Base-by-base conservation (phyloP, 2,329 filamentous ascomycete species). In the Epichloe amarillans region DNA sequence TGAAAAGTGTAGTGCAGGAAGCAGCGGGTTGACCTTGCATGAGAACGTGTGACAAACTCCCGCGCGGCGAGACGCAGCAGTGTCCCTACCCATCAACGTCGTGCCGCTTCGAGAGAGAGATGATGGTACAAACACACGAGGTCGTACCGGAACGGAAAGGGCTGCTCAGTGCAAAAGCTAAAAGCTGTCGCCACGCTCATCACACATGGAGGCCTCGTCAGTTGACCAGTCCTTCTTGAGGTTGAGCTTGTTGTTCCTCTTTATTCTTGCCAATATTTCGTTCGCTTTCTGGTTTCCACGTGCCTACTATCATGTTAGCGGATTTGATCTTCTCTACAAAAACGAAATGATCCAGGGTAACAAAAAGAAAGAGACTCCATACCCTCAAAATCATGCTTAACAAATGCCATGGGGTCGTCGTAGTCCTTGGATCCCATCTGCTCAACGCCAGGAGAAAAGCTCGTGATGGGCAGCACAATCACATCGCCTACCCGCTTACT, bases 321-420 rank as follows among this genome's bases (percentile, higher is more conserved):
- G n/a, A 17, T 39, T 30, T 30, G 30, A 30, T 30, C 8, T 30
- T 30, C 10, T 30, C 8, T 38, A 64, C 57, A 40, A 21, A 51
- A 35, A 35, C 37, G 15, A 19, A 40, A 4, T 23, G 5, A 8
- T 3, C 17, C 5, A 11, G 4, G 6, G 19, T 2, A 3, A 21
- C 4, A 42, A 30, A 36, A 44, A 51, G 11, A 51, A 47, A 21
- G 40, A 30, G n/a, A 14, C 11, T 17, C 26, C 76, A 58, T 72
- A 94, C 91, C 93, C 73, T 95, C 88, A 66, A 98, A 98, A 50
- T 89, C 83, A 70, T 98, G 93, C 70, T 93, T 90, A 54, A 98
- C 93, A 73, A 95, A 97, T 2, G 93, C 93, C 88, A 95, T 91
- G 1, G 89, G 88, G 64, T 97, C 85, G 58, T 96, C 88, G 41